phyloP scores from a whole-genome alignment of 1,284 basidiomycete genomes.

The Ustilago vetiveriae region DNA sequence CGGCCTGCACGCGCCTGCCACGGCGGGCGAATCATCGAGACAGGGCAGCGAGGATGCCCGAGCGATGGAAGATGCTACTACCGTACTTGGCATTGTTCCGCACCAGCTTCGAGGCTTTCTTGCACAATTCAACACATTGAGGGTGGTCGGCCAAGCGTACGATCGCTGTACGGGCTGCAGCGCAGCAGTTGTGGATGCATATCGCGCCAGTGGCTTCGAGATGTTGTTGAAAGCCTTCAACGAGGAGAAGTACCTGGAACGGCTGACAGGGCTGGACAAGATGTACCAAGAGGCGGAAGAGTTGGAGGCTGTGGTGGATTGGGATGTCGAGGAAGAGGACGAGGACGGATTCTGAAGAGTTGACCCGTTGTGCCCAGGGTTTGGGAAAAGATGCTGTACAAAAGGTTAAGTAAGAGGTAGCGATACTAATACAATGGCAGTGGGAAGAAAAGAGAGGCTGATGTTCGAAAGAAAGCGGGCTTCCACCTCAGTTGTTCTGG shows the following conservation, averaged over 20 bases:
- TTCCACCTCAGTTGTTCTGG: constrained; percentile 59
- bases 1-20: constrained; percentile 36
- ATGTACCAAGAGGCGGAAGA: constrained; percentile 58
- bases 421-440: constrained; percentile 36
- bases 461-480: too few relatives aligned
- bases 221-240: constrained; percentile 87
- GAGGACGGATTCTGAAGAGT: constrained; percentile 24
- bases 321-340: constrained; percentile 51
- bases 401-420: neutral
- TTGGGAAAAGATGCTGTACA: constrained; percentile 3
- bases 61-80: constrained; percentile 30
- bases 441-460: too few relatives aligned
- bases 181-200: constrained; percentile 49
- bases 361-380: neutral
- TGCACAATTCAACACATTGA: constrained; percentile 82
- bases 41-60: constrained; percentile 24
- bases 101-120: constrained; percentile 93
- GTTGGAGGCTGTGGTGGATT: constrained; percentile 48
- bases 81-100: constrained; percentile 79
- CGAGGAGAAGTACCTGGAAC: constrained; percentile 79
- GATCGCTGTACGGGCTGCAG: constrained; percentile 86
- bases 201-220: constrained; percentile 76
- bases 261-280: constrained; percentile 84
- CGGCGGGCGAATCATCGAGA: constrained; percentile 26
- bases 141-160: constrained; percentile 86